Evolutionary conservation across 352 stramenopile species (phyloP), one percentile per base, ranked within the genome.

Genomic region (Phytophthora megakarya): DNA sequence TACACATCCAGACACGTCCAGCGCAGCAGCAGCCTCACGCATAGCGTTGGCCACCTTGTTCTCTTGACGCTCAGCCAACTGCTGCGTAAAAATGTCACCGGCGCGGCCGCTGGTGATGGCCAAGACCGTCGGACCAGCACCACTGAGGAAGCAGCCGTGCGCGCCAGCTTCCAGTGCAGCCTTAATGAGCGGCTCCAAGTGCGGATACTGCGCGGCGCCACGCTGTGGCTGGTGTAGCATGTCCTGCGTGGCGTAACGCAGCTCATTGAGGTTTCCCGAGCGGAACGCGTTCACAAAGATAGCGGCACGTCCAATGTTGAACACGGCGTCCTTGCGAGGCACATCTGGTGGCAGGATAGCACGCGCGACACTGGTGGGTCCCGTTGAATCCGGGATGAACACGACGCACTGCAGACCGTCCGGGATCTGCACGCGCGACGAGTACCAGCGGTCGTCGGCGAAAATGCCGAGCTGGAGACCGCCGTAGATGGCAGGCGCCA

Each of bases 61-160:
- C 72, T 95, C 85, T 72, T 90, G 78, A 42, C 88, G 80, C 67
- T 96, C 88, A 52, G 82, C 81, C n/a, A 91, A 63, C 50, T 96
- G 78, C 76, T 99, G 97, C 48, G 97, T 98, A 78, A 99, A 99
- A 69, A 99, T 99, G 81, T 99, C 97, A 35, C 97, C 97, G 57
- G 87, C 93, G 19, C 95, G 95, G 32, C 97, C 97, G 63, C 90
- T 98, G 16, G 97, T 99, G 70, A 99, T 97, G 10, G 97, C 97
- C 76, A 99, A 93, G 30, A 99, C 97, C 2, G 97, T 99, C 15
- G 97, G 97, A 13, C 97, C 97, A 2, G 97, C 97, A 30, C 97
- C 97, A 70, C 90, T 98, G 38, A 99, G 81, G 78, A 99, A 99
- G 56, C 92, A 96, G 75, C 93, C 97, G 59, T 97, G 92, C 15